Percentiles rank a stretch among this genome's conserved stretches.
phyloP scores from a whole-genome alignment of 257 asterid genomes.

The Hygrophila difformis region DNA sequence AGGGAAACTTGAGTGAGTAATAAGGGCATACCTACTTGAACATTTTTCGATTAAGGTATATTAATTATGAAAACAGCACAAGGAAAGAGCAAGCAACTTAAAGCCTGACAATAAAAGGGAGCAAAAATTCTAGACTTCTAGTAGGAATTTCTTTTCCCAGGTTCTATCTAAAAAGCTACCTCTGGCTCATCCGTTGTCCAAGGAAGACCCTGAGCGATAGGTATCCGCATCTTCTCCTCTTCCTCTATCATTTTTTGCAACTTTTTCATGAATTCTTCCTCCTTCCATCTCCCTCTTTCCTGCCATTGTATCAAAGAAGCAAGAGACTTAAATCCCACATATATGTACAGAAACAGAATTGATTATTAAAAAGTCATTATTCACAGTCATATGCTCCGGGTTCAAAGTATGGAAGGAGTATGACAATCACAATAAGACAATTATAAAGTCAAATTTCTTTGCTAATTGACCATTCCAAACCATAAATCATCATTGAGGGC shows the following conservation, averaged over 20 bases:
- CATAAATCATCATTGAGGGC: no score
- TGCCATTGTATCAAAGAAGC: no score
- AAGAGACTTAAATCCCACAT: no score
- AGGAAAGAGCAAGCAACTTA: not conserved
- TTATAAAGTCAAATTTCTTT: no score
- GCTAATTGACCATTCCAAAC: no score
- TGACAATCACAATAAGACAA: no score
- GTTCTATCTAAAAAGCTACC: constrained; percentile 30
- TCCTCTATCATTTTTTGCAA: constrained; percentile 64
- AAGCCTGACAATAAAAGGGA: not conserved
- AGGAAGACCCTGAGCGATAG: constrained; percentile 94
- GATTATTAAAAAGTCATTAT: not conserved
- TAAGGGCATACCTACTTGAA: no score
- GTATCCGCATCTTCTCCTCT: constrained; percentile 75
- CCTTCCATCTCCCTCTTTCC: constrained; percentile 87
- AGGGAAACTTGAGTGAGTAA: no score
- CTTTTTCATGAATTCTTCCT: constrained; percentile 72
- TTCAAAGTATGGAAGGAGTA: no score
- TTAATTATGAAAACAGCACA: not conserved
- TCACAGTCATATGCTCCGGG: not conserved
- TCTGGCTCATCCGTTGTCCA: constrained; percentile 98
- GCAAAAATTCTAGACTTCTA: not conserved
- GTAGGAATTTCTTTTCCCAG: constrained; percentile 1
- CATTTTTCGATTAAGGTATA: no score
- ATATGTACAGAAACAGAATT: not conserved